Evolutionary conservation across 257 asterid species (phyloP).

Genomic region (Solanum neorickii): DNA sequence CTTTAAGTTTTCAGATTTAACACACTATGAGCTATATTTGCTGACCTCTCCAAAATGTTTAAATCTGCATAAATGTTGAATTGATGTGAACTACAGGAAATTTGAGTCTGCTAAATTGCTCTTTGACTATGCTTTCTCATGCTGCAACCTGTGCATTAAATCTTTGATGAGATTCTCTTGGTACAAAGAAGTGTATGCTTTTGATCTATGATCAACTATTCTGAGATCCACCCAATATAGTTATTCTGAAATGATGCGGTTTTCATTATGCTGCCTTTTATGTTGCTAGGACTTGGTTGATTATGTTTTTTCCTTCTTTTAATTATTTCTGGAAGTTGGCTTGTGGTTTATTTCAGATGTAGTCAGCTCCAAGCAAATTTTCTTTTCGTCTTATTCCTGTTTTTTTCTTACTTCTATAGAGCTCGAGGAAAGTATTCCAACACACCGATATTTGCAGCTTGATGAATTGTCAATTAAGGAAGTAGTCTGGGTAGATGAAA

Average conservation of each 20-base stretch:
- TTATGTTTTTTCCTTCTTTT: neutral
- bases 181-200: neutral
- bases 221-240: neutral
- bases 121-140: neutral
- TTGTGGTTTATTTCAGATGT: neutral
- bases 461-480: constrained; percentile 61
- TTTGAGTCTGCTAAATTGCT: neutral
- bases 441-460: constrained; percentile 52
- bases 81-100: neutral
- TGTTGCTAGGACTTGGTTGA: neutral
- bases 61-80: neutral
- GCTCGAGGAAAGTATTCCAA: constrained; percentile 29
- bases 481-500: constrained; percentile 74
- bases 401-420: constrained; percentile 25
- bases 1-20: neutral
- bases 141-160: neutral
- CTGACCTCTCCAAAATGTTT: neutral
- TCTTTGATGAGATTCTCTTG: neutral
- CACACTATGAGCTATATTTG: neutral
- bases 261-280: neutral
- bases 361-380: neutral
- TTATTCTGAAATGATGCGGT: neutral
- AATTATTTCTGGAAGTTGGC: neutral
- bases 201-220: neutral
- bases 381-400: neutral